Percentiles rank a stretch among this genome's conserved stretches.
Evolutionary conservation across 768 basidiomycete genomes (phyloP).

Genomic region (Boletellus ananiceps): DNA sequence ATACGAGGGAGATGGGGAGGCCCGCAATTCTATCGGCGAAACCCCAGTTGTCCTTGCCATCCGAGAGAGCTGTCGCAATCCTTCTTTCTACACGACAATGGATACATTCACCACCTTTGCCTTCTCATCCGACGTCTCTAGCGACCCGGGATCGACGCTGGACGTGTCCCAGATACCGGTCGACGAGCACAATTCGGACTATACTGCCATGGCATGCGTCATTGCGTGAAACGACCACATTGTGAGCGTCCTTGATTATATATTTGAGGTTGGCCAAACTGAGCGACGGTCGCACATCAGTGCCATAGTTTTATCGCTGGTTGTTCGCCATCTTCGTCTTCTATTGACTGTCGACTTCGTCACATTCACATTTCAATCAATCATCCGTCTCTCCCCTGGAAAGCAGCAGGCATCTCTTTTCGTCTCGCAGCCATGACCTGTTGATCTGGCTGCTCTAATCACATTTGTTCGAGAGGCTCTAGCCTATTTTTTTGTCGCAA

Average conservation of each 20-base stretch:
- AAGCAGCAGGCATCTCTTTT: not conserved
- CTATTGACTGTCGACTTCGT: not conserved
- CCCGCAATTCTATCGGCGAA: slow-evolving; percentile 1
- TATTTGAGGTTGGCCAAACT: not conserved
- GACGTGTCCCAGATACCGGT: slow-evolving; percentile 10
- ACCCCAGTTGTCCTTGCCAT: slow-evolving; percentile 7
- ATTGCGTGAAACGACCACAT: slow-evolving; percentile 12
- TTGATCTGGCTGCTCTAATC: slow-evolving; percentile 5
- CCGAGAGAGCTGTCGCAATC: not conserved
- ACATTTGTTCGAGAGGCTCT: slow-evolving; percentile 18
- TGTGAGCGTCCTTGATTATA: slow-evolving; percentile 10
- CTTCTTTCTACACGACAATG: slow-evolving; percentile 12
- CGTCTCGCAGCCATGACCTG: slow-evolving; percentile 5
- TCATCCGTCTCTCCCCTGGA: not conserved
- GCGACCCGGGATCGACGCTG: not conserved
- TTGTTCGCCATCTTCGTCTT: not conserved
- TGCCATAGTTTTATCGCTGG: not conserved
- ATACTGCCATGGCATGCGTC: slow-evolving; percentile 5
- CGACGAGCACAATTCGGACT: slow-evolving; percentile 1
- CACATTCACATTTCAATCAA: not conserved
- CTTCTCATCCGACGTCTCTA: not conserved
- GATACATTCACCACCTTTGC: slow-evolving; percentile 11
- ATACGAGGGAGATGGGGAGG: slow-evolving; percentile 6
- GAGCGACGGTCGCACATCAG: not conserved
- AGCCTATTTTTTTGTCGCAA: slow-evolving; percentile 8